These are phyloP conservation scores for Solanum hybrid DNA, from an alignment of 305 asterid genomes.

Conservation along the genomic window DNA sequence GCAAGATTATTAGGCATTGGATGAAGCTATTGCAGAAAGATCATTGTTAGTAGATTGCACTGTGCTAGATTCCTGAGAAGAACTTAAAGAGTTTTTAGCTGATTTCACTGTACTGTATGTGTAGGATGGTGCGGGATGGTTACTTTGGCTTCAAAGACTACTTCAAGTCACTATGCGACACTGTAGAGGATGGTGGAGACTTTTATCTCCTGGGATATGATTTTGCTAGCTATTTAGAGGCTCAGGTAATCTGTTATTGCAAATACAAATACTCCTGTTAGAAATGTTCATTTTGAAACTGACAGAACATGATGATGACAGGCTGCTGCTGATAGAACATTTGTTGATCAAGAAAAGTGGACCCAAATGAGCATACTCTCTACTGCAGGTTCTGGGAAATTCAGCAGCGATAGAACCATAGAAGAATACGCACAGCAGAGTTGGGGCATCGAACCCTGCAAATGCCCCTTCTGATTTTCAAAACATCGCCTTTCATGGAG, in stretches of 20 bases:
- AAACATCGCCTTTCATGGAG: background rate
- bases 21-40: background rate
- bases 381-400: conserved; percentile 24
- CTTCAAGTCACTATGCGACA: conserved; percentile 25
- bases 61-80: background rate
- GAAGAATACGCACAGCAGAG: conserved; percentile 30
- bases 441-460: conserved; percentile 32
- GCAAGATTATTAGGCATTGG: background rate
- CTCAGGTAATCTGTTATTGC: conserved; percentile 19
- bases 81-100: background rate
- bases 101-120: background rate
- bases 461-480: conserved; percentile 24
- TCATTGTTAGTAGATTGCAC: background rate
- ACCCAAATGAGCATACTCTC: conserved; percentile 26
- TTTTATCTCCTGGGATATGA: conserved; percentile 27
- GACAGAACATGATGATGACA: background rate
- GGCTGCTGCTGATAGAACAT: conserved; percentile 29
- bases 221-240: conserved; percentile 31
- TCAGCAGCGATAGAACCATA: conserved; percentile 31
- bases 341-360: conserved; percentile 27
- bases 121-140: conserved; percentile 36
- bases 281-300: conserved; percentile 1
- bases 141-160: conserved; percentile 32
- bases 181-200: conserved; percentile 25
- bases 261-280: background rate